Evolutionary conservation across 202 grass and related monocot species (phyloP), one percentile per base, ranked within the genome.

Genomic region (Sporobolus alterniflorus): DNA sequence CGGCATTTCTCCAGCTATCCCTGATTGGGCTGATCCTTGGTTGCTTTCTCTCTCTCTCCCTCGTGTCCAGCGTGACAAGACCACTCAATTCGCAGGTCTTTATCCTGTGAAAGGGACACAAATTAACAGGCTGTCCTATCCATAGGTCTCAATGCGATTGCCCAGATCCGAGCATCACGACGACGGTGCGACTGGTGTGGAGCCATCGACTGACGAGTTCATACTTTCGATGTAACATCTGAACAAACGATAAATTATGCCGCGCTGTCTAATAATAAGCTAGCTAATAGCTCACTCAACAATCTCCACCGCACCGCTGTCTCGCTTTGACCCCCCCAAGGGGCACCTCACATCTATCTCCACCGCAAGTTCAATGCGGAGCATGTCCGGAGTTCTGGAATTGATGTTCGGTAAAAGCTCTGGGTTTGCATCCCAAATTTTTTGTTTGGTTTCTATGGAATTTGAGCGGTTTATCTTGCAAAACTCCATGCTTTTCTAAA

Each of bases 201-300:
- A 52, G 69, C 81, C 52, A 71, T 64, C 18, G 34, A 74, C 67
- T 73, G 77, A 39, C 60, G 30, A 61, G 48, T 74, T 81, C 76
- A 69, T 81, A 76, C 76, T 64, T 51, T 30, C 55, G 82, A 89
- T 70, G 87, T 67, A 76, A 89, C 82, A 64, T 55, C 44, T 32
- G 34, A 89, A 80, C 87, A 41, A 80, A 81, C 69, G 40, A 76
- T 67, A 69, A n/a, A 24, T 30, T 14, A 39, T 76, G 12, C 64
- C 77, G 33, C 36, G 40, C 22, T 54, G 1, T 21, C 65, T 25
- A 43, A 43, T 25, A 43, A 43, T 39, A 39, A 39, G 25, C 41
- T 70, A 28, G 41, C 11, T 70, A n/a, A n/a, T n/a, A 43, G 40
- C 40, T 15, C 1, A 1, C n/a, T 44, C 25, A 2, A 51, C n/a